Conservation (phyloP, 2,329 filamentous ascomycete genomes). For the Colletotrichum sp. region DNA sequence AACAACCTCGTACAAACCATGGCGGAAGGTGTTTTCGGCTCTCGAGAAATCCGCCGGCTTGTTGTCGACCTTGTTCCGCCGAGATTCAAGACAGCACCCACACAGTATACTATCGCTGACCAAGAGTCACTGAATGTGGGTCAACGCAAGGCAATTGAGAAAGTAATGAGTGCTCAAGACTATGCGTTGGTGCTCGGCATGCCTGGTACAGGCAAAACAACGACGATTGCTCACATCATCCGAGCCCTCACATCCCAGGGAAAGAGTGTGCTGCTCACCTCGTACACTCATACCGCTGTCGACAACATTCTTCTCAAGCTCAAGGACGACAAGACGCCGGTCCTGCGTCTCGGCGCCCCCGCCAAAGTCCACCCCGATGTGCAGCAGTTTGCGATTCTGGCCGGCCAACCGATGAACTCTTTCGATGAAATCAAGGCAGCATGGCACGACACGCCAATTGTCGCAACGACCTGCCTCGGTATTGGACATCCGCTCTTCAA, state of each 20-base stretch:
- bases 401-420: slow-evolving; percentile 72
- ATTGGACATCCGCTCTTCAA: slow-evolving; percentile 90
- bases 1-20: slow-evolving; percentile 95
- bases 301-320: slow-evolving; percentile 98
- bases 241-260: slow-evolving; percentile 85
- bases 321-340: slow-evolving; percentile 75
- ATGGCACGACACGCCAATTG: slow-evolving; percentile 86
- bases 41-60: slow-evolving; percentile 75
- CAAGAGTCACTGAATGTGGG: slow-evolving; percentile 81
- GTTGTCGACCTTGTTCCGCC: slow-evolving; percentile 81
- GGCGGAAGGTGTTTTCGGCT: slow-evolving; percentile 76
- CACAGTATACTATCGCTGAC: slow-evolving; percentile 67
- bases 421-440: slow-evolving; percentile 84
- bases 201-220: slow-evolving; percentile 98
- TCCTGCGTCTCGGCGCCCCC: slow-evolving; percentile 83
- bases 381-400: slow-evolving; percentile 81
- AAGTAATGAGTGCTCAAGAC: slow-evolving; percentile 94
- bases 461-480: slow-evolving; percentile 93
- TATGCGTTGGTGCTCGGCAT: slow-evolving; percentile 98
- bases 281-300: slow-evolving; percentile 96
- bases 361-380: slow-evolving; percentile 91
- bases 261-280: slow-evolving; percentile 91
- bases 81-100: slow-evolving; percentile 70
- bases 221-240: slow-evolving; percentile 97
- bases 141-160: slow-evolving; percentile 84